Conservation (phyloP, 768 basidiomycete species). For the Hortiboletus flavorubellus region DNA sequence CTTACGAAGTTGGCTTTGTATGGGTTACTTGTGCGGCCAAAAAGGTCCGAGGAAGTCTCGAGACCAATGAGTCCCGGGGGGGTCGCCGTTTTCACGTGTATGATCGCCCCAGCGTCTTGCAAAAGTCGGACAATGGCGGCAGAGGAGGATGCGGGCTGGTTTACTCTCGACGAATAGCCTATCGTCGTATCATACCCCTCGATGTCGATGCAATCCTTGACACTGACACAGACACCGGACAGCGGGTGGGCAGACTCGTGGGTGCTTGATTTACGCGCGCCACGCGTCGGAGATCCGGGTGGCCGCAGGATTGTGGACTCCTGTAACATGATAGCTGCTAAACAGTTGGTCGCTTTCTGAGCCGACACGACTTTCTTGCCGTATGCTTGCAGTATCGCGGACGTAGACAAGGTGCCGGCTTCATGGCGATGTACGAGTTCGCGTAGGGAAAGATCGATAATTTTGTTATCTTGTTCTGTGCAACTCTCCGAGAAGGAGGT, state of each 20-base stretch:
- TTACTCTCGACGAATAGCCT: slow-evolving; percentile 39
- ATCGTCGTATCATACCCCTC: slow-evolving; percentile 45
- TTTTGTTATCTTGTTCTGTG: slow-evolving; percentile 34
- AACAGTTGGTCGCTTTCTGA: slow-evolving; percentile 46
- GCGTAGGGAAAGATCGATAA: slow-evolving; percentile 36
- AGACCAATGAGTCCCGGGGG: slow-evolving; percentile 42
- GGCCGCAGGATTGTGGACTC: slow-evolving; percentile 17
- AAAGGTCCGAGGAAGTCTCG: slow-evolving; percentile 43
- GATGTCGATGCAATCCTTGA: slow-evolving; percentile 48
- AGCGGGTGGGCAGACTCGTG: slow-evolving; percentile 24
- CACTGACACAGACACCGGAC: slow-evolving; percentile 45
- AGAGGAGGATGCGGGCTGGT: slow-evolving; percentile 33
- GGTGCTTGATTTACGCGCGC: background rate
- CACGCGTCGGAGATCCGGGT: slow-evolving; percentile 7
- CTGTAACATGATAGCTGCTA: slow-evolving; percentile 45
- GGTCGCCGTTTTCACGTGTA: slow-evolving; percentile 41
- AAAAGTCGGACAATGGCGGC: slow-evolving; percentile 40
- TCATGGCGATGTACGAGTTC: slow-evolving; percentile 36
- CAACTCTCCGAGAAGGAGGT: slow-evolving; percentile 26
- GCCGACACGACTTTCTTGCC: slow-evolving; percentile 39
- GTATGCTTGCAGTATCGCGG: slow-evolving; percentile 37
- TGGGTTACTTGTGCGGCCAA: slow-evolving; percentile 47
- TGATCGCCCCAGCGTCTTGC: slow-evolving; percentile 40
- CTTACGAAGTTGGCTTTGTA: slow-evolving; percentile 39
- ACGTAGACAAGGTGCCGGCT: slow-evolving; percentile 24